Evolutionary conservation across 768 basidiomycete species (phyloP), one percentile per base, ranked within the genome.

Genomic region (Panus rudis): DNA sequence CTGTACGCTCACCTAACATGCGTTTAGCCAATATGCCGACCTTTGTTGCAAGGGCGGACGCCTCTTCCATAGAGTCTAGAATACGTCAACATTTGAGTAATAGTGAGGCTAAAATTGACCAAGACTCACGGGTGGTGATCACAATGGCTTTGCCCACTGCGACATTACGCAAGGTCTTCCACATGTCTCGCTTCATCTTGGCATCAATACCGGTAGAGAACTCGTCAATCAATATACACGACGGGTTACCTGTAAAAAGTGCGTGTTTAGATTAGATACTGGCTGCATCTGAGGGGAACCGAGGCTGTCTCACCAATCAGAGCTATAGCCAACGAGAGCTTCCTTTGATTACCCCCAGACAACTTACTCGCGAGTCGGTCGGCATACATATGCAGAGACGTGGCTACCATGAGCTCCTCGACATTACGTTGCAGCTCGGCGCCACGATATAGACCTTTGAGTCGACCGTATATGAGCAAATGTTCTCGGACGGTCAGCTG

Each of bases 171-270:
- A 89, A 65, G 0, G 82, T 86, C 13, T 66, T 64, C 87, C 87
- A 89, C 80, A 89, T 86, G 23, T 88, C 83, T 26, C 87, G 68
- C 61, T 88, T 89, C 70, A 81, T 87, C 60, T 79, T 85, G 6
- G 85, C 81, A 56, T 88, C 87, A 37, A 89, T 78, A 4, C 87
- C 87, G 3, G 84, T 86, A 5, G 83, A 86, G 58, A 86, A 89
- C 55, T 89, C 85, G 48, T 90, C 87, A 35, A 90, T 87, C 17
- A 89, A 71, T 3, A 89, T 65, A 3, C 88, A 86, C 3, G 82
- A 66, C 4, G 86, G 82, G 51, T 88, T 88, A 4, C 84, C 84
- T 80, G 40, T 3, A 43, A 12, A 6, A 41, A 7, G 26, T 7
- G 13, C 26, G n/a, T n/a, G n/a, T n/a, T n/a, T 24, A 37, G 34